A percentile compares a stretch with the other conserved stretches of the same genome.
These are phyloP conservation scores for Botrytis squamosa DNA, from an alignment of 2,329 filamentous ascomycete genomes.

Conservation along the genomic window DNA sequence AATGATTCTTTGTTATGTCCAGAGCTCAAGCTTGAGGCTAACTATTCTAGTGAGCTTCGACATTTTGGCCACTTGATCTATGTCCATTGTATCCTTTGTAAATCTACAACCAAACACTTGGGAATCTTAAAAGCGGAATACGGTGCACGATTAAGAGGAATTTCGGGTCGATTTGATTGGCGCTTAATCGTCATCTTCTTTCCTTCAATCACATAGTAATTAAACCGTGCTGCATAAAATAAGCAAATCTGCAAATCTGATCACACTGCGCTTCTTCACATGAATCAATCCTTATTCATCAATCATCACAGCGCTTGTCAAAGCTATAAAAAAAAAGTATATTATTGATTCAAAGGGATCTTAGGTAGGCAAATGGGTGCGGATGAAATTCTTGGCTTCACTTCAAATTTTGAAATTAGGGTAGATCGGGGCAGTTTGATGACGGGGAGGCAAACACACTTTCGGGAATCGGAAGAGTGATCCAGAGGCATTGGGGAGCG, in stretches of 20 bases:
- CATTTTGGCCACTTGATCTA: slow-evolving; percentile 12
- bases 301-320: slow-evolving; percentile 7
- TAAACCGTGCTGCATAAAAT: neutral
- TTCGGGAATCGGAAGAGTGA: neutral
- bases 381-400: neutral
- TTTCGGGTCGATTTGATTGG: neutral
- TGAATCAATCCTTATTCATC: neutral
- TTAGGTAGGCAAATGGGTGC: neutral
- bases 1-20: neutral
- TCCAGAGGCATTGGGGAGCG: neutral
- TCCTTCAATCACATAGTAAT: neutral
- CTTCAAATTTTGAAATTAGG: neutral
- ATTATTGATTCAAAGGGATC: neutral
- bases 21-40: neutral
- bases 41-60: neutral
- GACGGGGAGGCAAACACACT: neutral
- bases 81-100: slow-evolving; percentile 1
- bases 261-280: slow-evolving; percentile 10
- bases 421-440: neutral
- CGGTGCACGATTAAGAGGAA: neutral
- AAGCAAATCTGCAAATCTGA: neutral
- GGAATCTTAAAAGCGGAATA: neutral
- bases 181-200: neutral
- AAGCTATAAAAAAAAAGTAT: slow-evolving; percentile 8
- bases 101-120: neutral